Conservation (phyloP, 371 early-diverging fungal genomes). For the Rhizopus arrhizus region DNA sequence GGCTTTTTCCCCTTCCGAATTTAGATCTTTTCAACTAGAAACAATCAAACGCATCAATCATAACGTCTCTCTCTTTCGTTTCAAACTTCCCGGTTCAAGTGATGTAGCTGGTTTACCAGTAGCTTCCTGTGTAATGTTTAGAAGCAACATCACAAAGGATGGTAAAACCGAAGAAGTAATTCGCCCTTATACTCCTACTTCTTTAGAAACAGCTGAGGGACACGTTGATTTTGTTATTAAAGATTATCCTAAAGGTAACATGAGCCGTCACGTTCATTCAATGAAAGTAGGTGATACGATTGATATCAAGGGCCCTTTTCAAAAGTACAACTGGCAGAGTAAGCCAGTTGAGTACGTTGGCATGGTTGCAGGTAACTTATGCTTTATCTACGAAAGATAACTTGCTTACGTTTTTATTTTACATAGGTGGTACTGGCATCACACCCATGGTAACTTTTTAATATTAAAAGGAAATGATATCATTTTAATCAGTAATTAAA, state of each 20-base stretch:
- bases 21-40: constrained; percentile 26
- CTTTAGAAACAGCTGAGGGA: constrained; percentile 67
- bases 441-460: constrained; percentile 75
- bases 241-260: constrained; percentile 69
- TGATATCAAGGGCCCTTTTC: constrained; percentile 90
- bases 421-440: constrained; percentile 85
- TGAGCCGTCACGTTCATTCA: constrained; percentile 79
- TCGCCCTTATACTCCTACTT: constrained; percentile 94
- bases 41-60: constrained; percentile 59
- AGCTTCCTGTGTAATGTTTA: constrained; percentile 78
- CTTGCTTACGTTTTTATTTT: background rate
- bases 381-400: background rate
- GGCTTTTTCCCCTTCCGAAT: constrained; percentile 29
- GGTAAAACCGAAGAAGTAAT: constrained; percentile 69
- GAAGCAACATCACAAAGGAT: constrained; percentile 47
- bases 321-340: constrained; percentile 77
- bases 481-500: background rate
- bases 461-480: constrained; percentile 12
- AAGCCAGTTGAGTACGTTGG: constrained; percentile 80
- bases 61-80: constrained; percentile 82
- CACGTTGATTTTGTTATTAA: constrained; percentile 91
- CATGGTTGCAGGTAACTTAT: constrained; percentile 61
- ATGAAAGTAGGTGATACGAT: constrained; percentile 84
- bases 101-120: constrained; percentile 74
- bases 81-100: constrained; percentile 66